phyloP scores from a whole-genome alignment of 2,329 filamentous ascomycete species.

The Sporothrix protearum region DNA sequence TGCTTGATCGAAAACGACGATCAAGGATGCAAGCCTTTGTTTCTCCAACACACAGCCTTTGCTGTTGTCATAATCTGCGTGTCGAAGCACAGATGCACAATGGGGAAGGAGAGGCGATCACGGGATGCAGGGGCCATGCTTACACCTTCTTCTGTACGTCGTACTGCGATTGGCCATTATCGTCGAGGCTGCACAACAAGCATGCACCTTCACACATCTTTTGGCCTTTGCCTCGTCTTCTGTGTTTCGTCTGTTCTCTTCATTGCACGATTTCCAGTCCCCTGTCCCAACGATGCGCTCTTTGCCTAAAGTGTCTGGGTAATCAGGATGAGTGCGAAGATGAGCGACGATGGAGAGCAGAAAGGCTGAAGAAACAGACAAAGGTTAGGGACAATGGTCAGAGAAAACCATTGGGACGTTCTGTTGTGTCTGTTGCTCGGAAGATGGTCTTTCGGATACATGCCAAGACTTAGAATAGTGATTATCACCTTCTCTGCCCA shows the following conservation, averaged over 20 bases:
- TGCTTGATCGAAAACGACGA: slow-evolving; percentile 2
- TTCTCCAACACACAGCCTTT: background rate
- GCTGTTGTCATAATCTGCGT: background rate
- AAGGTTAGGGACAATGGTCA: background rate
- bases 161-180: background rate
- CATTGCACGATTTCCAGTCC: background rate
- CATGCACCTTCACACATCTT: background rate
- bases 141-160: background rate
- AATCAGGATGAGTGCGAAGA: background rate
- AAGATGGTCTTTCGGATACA: background rate
- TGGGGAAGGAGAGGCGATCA: background rate
- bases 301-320: background rate
- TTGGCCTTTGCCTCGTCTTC: background rate
- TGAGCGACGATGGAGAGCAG: background rate
- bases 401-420: background rate
- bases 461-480: background rate
- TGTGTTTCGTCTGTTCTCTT: background rate
- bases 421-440: background rate
- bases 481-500: background rate
- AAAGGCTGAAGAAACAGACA: background rate
- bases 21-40: background rate
- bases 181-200: background rate
- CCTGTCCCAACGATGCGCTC: background rate
- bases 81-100: background rate
- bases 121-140: background rate